phyloP scores from a whole-genome alignment of 129 eudicot genomes.

The Centrapalus pauciflorus region DNA sequence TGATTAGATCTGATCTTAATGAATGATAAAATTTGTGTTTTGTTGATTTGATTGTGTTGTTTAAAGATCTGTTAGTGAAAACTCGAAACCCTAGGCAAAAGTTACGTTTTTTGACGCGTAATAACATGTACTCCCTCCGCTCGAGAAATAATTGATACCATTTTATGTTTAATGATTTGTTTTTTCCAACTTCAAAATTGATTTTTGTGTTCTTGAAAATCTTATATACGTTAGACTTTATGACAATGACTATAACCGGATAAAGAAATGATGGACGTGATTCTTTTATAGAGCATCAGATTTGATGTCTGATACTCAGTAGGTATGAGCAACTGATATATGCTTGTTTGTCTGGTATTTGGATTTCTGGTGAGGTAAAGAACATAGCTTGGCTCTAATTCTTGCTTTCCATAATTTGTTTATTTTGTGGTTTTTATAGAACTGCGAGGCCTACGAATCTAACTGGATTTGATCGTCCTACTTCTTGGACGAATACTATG shows the following conservation, averaged over 20 bases:
- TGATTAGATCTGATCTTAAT: constrained; percentile 29
- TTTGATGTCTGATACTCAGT: neutral
- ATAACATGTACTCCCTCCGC: neutral
- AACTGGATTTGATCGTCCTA: constrained; percentile 52
- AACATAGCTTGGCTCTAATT: neutral
- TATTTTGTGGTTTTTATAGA: constrained; percentile 31
- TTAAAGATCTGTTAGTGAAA: constrained; percentile 23
- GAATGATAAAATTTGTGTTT: neutral
- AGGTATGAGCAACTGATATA: neutral
- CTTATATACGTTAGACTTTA: neutral
- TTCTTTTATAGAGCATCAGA: neutral
- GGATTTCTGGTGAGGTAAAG: neutral
- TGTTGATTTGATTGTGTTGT: neutral
- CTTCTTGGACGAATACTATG: constrained; percentile 55
- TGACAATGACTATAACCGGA: neutral
- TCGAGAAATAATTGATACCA: neutral
- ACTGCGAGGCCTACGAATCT: constrained; percentile 72
- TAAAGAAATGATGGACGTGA: neutral
- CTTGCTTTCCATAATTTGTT: neutral
- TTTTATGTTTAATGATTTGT: neutral
- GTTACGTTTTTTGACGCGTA: neutral
- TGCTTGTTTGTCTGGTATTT: neutral
- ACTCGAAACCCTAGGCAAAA: constrained; percentile 34
- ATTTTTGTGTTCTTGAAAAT: neutral
- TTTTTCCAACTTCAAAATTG: neutral